Evolutionary conservation across 2,329 filamentous ascomycete species (phyloP).

Genomic region (Dendrostoma leiphaemia): DNA sequence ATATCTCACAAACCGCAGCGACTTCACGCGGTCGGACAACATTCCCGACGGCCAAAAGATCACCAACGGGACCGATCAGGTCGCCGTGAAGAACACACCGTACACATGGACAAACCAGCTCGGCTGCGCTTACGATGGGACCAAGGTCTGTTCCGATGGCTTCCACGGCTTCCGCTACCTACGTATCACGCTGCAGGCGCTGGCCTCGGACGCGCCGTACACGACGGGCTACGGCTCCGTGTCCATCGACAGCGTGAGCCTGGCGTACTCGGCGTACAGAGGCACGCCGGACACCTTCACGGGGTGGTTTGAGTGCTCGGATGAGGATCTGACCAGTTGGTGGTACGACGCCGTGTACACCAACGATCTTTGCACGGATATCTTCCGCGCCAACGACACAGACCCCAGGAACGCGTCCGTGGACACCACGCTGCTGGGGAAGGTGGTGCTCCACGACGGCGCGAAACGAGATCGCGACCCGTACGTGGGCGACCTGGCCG

Average conservation of each 20-base stretch:
- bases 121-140: conserved; percentile 38
- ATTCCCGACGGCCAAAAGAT: conserved; percentile 29
- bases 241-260: conserved; percentile 38
- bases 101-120: conserved; percentile 45
- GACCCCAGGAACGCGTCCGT: conserved; percentile 42
- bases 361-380: conserved; percentile 46
- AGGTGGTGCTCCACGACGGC: conserved; percentile 47
- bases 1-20: conserved; percentile 41
- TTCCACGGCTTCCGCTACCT: conserved; percentile 53
- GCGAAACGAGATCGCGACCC: conserved; percentile 52
- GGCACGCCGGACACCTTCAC: conserved; percentile 48
- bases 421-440: conserved; percentile 41
- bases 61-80: conserved; percentile 48
- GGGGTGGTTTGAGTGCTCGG: conserved; percentile 53
- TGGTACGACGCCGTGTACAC: conserved; percentile 55
- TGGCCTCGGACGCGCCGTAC: conserved; percentile 41
- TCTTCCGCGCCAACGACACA: conserved; percentile 45
- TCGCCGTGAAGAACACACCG: conserved; percentile 39
- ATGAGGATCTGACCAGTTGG: conserved; percentile 46
- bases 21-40: conserved; percentile 49
- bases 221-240: conserved; percentile 41
- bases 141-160: conserved; percentile 48
- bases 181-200: conserved; percentile 44
- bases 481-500: conserved; percentile 51
- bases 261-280: conserved; percentile 43